These are phyloP conservation scores for Erodium maritimum DNA, from an alignment of 345 rosid species.

Conservation along the genomic window DNA sequence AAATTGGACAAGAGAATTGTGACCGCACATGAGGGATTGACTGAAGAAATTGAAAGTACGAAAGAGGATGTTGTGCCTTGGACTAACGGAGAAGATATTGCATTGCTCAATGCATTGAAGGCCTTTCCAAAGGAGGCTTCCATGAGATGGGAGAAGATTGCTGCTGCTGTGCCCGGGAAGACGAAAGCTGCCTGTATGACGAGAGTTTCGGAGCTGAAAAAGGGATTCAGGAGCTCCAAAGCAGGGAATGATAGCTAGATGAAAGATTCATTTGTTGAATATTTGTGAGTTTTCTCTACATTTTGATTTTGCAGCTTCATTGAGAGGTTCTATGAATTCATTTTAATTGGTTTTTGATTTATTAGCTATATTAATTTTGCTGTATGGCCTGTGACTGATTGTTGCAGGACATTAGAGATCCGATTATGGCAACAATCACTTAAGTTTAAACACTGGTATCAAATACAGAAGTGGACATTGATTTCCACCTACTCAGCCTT, in stretches of 20 bases:
- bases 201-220: slow-evolving; percentile 74
- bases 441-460: neutral
- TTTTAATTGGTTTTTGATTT: neutral
- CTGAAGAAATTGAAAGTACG: slow-evolving; percentile 7
- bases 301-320: neutral
- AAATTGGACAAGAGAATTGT: slow-evolving; percentile 23
- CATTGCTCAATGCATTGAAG: slow-evolving; percentile 80
- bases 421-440: neutral
- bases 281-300: neutral
- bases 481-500: too few relatives aligned
- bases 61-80: slow-evolving; percentile 23
- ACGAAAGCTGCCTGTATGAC: slow-evolving; percentile 73
- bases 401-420: neutral
- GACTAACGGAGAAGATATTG: slow-evolving; percentile 71
- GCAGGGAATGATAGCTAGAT: slow-evolving; percentile 33
- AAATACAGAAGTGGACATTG: neutral
- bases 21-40: neutral
- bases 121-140: slow-evolving; percentile 64
- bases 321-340: neutral
- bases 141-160: slow-evolving; percentile 93
- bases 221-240: slow-evolving; percentile 63
- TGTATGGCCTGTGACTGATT: neutral
- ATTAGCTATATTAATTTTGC: too few relatives aligned
- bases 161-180: slow-evolving; percentile 80
- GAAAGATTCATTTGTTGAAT: neutral